Percentiles rank a stretch among this genome's conserved stretches.
Evolutionary conservation across 164 flowering plant species (phyloP).

Genomic region (Cinnamomum micranthum): DNA sequence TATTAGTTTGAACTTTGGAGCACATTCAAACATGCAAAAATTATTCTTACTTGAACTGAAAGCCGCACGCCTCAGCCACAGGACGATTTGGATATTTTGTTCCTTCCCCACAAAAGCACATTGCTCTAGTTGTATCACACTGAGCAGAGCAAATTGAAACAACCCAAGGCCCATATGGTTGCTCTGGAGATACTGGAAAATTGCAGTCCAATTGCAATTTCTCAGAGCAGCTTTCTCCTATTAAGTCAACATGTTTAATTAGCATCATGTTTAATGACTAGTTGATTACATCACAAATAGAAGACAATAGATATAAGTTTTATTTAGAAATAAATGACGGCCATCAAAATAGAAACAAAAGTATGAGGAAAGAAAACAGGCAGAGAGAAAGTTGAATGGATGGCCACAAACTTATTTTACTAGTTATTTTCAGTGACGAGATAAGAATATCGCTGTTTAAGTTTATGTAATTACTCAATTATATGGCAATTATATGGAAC

Average conservation of each 20-base stretch:
- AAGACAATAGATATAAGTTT: background rate
- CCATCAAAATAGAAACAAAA: background rate
- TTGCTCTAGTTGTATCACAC: slow-evolving; percentile 90
- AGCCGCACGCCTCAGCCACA: slow-evolving; percentile 91
- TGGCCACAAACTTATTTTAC: background rate
- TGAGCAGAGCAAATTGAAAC: slow-evolving; percentile 86
- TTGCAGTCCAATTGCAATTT: slow-evolving; percentile 68
- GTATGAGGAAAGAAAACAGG: background rate
- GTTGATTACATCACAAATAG: background rate
- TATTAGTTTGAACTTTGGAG: background rate
- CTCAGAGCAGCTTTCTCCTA: slow-evolving; percentile 83
- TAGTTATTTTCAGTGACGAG: background rate
- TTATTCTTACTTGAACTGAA: slow-evolving; percentile 58
- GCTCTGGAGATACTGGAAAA: slow-evolving; percentile 46
- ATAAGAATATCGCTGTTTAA: background rate
- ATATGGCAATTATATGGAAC: background rate
- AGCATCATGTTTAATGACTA: background rate
- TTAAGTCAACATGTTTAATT: slow-evolving; percentile 13
- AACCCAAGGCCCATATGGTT: slow-evolving; percentile 88
- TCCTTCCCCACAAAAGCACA: slow-evolving; percentile 98
- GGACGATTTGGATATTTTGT: slow-evolving; percentile 97
- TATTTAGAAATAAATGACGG: background rate
- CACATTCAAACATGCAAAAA: background rate
- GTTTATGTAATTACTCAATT: background rate
- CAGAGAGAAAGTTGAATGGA: background rate